Evolutionary conservation across 1,284 basidiomycete genomes (phyloP).

Genomic region (Ganoderma multipileum): DNA sequence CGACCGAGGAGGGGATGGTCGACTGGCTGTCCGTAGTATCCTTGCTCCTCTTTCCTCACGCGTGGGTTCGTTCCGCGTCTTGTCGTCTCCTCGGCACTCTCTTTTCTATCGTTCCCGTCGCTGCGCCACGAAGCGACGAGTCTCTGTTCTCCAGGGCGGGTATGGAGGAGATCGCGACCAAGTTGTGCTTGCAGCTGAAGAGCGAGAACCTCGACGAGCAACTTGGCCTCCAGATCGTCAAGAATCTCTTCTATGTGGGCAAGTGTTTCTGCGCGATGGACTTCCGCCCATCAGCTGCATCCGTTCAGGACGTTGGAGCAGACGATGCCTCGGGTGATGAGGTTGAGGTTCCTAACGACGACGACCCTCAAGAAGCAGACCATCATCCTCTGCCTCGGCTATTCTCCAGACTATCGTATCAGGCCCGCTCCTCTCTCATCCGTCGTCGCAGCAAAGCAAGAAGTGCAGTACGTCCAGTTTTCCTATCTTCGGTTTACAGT

Average conservation of each 20-base stretch:
- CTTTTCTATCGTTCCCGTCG: slow-evolving; percentile 60
- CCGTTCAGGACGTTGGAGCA: slow-evolving; percentile 28
- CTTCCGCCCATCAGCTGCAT: slow-evolving; percentile 26
- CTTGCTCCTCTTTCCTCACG: slow-evolving; percentile 89
- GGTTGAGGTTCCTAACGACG: slow-evolving; percentile 42
- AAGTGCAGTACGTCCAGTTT: slow-evolving; percentile 50
- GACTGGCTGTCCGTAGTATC: slow-evolving; percentile 71
- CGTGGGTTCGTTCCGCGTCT: slow-evolving; percentile 90
- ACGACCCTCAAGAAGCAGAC: slow-evolving; percentile 42
- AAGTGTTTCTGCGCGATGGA: slow-evolving; percentile 76
- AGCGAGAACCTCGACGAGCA: slow-evolving; percentile 82
- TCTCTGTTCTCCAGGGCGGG: slow-evolving; percentile 59
- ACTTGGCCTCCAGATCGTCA: slow-evolving; percentile 88
- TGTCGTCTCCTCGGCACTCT: slow-evolving; percentile 81
- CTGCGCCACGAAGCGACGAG: slow-evolving; percentile 43
- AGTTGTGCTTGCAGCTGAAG: slow-evolving; percentile 83
- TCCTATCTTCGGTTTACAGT: neutral
- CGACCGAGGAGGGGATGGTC: slow-evolving; percentile 50
- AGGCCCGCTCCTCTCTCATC: slow-evolving; percentile 79
- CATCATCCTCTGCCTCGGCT: slow-evolving; percentile 86
- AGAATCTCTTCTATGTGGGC: slow-evolving; percentile 92
- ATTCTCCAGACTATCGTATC: slow-evolving; percentile 93
- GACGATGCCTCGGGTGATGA: slow-evolving; percentile 34
- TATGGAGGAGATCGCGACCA: slow-evolving; percentile 79
- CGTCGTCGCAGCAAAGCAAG: slow-evolving; percentile 62